Evolutionary conservation across 176 grass and related monocot genomes (phyloP).

Genomic region (Puya raimondii): DNA sequence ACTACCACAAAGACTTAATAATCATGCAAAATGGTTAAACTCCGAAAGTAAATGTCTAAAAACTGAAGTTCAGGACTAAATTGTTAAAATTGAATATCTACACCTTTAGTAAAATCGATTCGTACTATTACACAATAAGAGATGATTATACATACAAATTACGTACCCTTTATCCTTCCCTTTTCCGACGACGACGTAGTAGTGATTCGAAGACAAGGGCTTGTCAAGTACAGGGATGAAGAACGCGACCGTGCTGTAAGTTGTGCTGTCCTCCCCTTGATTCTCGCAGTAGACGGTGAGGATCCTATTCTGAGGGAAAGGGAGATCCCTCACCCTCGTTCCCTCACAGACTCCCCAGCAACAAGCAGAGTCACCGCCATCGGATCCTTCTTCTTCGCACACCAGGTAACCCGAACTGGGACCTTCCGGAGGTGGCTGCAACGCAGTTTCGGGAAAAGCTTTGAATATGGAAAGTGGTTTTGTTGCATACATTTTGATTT

Average conservation of each 20-base stretch:
- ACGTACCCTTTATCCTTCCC: conserved; percentile 23
- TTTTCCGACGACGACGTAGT: conserved; percentile 14
- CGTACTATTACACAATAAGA: too few relatives aligned
- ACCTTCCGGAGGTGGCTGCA: not conserved
- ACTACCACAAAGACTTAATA: too few relatives aligned
- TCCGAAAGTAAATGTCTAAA: too few relatives aligned
- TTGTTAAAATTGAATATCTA: too few relatives aligned
- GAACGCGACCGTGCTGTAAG: not conserved
- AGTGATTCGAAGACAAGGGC: conserved; percentile 19
- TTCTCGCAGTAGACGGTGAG: conserved; percentile 7
- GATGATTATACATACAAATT: too few relatives aligned
- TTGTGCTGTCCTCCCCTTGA: not conserved
- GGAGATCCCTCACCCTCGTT: conserved; percentile 19
- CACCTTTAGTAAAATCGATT: too few relatives aligned
- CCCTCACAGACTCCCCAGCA: conserved; percentile 20
- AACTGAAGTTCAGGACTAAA: too few relatives aligned
- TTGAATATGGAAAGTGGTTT: conserved; percentile 26
- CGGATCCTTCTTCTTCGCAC: conserved; percentile 3
- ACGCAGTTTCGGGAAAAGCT: not conserved
- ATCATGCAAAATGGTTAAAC: too few relatives aligned
- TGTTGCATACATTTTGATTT: conserved; percentile 31
- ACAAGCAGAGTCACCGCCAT: not conserved
- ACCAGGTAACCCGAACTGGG: conserved; percentile 34
- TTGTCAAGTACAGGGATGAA: conserved; percentile 24
- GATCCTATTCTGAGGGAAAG: conserved; percentile 40